Percentiles rank a stretch among this genome's conserved stretches.
Evolutionary conservation across 148 eudicot genomes (phyloP).

Genomic region (Talinum fruticosum): DNA sequence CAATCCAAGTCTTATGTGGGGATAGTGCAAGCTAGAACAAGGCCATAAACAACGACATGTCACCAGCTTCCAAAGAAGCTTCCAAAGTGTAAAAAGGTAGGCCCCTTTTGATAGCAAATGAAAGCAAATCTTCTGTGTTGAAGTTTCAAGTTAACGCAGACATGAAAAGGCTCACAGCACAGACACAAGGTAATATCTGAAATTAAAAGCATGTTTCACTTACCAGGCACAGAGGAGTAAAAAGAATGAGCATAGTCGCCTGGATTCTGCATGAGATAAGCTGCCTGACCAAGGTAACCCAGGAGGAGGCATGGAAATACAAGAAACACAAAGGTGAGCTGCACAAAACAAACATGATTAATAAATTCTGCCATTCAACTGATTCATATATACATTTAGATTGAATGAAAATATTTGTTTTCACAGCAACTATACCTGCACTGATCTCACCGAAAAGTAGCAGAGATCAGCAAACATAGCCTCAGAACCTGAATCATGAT

Average conservation of each 20-base stretch:
- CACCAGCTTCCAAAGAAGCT: not conserved
- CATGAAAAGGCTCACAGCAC: not conserved
- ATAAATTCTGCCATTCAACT: not conserved
- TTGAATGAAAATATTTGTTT: not conserved
- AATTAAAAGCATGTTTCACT: constrained; percentile 10
- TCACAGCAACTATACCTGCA: constrained; percentile 59
- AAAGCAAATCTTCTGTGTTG: not conserved
- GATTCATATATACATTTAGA: not conserved
- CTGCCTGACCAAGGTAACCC: constrained; percentile 99
- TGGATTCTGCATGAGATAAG: constrained; percentile 84
- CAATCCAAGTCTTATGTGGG: not conserved
- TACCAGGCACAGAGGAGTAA: constrained; percentile 90
- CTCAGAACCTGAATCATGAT: constrained; percentile 73
- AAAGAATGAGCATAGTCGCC: constrained; percentile 65
- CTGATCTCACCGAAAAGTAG: constrained; percentile 93
- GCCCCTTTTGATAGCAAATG: not conserved
- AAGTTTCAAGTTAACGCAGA: not conserved
- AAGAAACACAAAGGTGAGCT: constrained; percentile 88
- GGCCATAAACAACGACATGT: not conserved
- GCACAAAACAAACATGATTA: constrained; percentile 36
- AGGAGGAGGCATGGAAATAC: constrained; percentile 94
- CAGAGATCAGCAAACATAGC: constrained; percentile 99
- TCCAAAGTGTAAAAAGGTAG: no score
- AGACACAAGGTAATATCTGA: not conserved
- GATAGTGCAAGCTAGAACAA: not conserved